Base-by-base conservation (phyloP, 371 early-diverging fungal genomes). In the Lichtheimia ornata region DNA sequence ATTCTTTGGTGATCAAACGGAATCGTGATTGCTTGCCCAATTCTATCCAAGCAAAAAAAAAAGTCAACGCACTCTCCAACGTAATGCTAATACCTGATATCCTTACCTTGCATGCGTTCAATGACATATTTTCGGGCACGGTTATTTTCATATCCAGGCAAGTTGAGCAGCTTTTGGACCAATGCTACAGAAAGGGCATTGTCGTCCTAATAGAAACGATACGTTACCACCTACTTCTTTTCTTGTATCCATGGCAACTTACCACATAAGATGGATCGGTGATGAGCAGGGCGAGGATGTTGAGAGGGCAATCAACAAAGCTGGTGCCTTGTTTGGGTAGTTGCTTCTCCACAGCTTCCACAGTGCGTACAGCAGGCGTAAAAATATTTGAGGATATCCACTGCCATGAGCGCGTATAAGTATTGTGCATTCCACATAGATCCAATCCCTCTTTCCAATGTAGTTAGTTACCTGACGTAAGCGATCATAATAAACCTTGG, bases 401-500 rank as follows among this genome's bases (percentile, higher is more conserved):
- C 64, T 64, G 53, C 6, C 17, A 20, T 24, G 27, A 13, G 44
- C 3, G 2, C 2, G n/a, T n/a, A 25, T 17, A 40, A 35, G 45
- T 15, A 54, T n/a, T n/a, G n/a, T 24, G 40, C 22, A 24, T 41
- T 17, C 9, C 44, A 17, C 6, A 22, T 24, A 35, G 14, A 30
- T 5, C 42, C 14, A 43, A 45, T 50, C 40, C 40, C 20, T 30
- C 15, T 35, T 42, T 49, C 43, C 47, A 47, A 47, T n/a, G 13
- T 28, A 28, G 7, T 28, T 28, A 27, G 22, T 22, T 61, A 66
- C 66, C 40, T 53, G 42, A 20, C 53, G 57, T 18, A 66, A 41
- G 6, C 53, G 35, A 41, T 66, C 61, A 43, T 61, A 66, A 41
- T 61, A 66, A 13, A 61, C 49, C 24, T 61, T 66, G 6, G 66